Percentiles rank a stretch among this genome's conserved stretches.
phyloP scores from a whole-genome alignment of 2,329 filamentous ascomycete genomes.

The Cladosporium phlei region DNA sequence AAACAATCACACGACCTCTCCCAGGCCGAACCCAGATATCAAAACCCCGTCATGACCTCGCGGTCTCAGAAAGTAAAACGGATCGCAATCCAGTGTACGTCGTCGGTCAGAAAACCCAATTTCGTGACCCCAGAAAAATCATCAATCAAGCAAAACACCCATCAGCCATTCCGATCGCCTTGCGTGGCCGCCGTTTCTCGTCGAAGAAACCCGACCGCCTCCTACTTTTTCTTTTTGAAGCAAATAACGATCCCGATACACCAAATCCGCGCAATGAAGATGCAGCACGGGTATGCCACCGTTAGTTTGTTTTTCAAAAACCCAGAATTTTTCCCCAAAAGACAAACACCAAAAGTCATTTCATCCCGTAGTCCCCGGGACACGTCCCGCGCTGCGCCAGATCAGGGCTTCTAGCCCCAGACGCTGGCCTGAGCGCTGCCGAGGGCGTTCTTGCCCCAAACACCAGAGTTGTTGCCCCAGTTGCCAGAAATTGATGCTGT shows the following conservation, averaged over 20 bases:
- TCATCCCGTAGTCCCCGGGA: conserved; percentile 3
- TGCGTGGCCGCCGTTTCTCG: too few species aligned
- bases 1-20: not conserved
- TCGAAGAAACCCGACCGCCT: conserved; percentile 7
- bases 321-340: not conserved
- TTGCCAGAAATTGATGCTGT: conserved; percentile 59
- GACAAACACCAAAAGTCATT: conserved; percentile 8
- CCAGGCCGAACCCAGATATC: not conserved
- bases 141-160: not conserved
- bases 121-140: not conserved
- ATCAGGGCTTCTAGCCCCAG: conserved; percentile 64
- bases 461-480: conserved; percentile 75
- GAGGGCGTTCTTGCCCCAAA: conserved; percentile 83
- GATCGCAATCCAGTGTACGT: conserved; percentile 6
- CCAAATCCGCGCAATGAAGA: conserved; percentile 1
- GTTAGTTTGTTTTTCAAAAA: not conserved
- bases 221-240: conserved; percentile 2
- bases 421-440: conserved; percentile 67
- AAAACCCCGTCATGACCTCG: not conserved
- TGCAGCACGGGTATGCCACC: conserved; percentile 7
- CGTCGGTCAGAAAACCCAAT: not conserved
- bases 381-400: not conserved
- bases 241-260: conserved; percentile 7
- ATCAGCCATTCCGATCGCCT: conserved; percentile 2
- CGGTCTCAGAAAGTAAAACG: conserved; percentile 1